Conservation (phyloP, 2,329 filamentous ascomycete genomes). For the Colletotrichum sp. region DNA sequence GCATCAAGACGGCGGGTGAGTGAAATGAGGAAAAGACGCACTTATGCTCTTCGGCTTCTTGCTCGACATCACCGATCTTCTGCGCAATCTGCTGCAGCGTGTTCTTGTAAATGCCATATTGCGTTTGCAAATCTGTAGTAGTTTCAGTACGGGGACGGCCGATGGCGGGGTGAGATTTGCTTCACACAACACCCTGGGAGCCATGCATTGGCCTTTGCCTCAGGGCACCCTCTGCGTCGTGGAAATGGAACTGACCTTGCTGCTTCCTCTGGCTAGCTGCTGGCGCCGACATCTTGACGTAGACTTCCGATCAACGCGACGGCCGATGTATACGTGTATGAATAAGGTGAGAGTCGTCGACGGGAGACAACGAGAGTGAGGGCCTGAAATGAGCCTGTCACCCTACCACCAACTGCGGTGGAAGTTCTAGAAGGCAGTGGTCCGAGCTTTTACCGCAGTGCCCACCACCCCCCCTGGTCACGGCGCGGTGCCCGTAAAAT, state of each 20-base stretch:
- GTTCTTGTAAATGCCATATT: slow-evolving; percentile 80
- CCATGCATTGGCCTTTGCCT: background rate
- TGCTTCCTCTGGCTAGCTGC: slow-evolving; percentile 68
- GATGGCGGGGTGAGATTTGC: background rate
- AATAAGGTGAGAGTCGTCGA: background rate
- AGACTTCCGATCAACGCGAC: background rate
- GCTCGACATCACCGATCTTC: slow-evolving; percentile 97
- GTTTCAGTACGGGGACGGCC: slow-evolving; percentile 3
- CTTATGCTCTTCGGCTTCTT: slow-evolving; percentile 98
- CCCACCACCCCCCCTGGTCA: background rate
- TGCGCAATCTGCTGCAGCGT: slow-evolving; percentile 89
- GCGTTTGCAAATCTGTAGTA: slow-evolving; percentile 73
- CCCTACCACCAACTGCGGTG: background rate
- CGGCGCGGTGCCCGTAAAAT: background rate
- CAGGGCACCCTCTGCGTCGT: background rate
- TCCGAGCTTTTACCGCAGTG: slow-evolving; percentile 17
- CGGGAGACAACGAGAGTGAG: background rate
- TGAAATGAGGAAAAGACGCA: slow-evolving; percentile 51
- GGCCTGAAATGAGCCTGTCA: background rate
- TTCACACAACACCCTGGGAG: background rate
- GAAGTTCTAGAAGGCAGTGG: slow-evolving; percentile 19
- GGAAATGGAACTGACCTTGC: slow-evolving; percentile 60
- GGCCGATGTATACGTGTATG: background rate
- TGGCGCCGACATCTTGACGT: slow-evolving; percentile 50
- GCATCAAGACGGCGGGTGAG: slow-evolving; percentile 3